phyloP scores from a whole-genome alignment of 78 protist genomes.

The Isochrysis galbana region DNA sequence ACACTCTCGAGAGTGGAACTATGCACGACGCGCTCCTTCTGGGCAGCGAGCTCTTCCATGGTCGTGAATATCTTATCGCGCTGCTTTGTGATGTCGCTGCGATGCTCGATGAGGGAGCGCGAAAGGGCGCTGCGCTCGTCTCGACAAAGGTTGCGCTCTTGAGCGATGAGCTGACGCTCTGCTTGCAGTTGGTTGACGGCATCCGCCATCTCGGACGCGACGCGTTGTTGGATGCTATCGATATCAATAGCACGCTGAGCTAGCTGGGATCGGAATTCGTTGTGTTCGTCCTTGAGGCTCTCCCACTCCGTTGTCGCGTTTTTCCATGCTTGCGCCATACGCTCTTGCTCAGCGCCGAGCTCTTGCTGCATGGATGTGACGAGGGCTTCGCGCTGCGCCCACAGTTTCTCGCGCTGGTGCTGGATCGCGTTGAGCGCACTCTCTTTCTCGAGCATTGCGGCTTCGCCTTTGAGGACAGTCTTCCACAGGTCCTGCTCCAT shows the following conservation, averaged over 20 bases:
- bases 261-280: background rate
- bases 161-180: background rate
- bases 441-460: background rate
- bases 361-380: background rate
- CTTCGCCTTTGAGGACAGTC: background rate
- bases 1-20: background rate
- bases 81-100: background rate
- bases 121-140: background rate
- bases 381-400: background rate
- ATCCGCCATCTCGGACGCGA: background rate
- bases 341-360: background rate
- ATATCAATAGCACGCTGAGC: background rate
- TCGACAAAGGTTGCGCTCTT: background rate
- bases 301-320: background rate
- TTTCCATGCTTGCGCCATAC: background rate
- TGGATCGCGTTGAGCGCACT: background rate
- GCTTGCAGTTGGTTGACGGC: background rate
- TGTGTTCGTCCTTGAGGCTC: background rate
- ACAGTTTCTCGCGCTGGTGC: background rate
- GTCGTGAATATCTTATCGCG: background rate
- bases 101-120: background rate
- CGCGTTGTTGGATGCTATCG: background rate
- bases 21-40: background rate
- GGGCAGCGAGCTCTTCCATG: background rate
- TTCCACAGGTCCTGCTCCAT: background rate